Evolutionary conservation across 2,329 filamentous ascomycete species (phyloP).

Genomic region (Fusarium beomiforme): DNA sequence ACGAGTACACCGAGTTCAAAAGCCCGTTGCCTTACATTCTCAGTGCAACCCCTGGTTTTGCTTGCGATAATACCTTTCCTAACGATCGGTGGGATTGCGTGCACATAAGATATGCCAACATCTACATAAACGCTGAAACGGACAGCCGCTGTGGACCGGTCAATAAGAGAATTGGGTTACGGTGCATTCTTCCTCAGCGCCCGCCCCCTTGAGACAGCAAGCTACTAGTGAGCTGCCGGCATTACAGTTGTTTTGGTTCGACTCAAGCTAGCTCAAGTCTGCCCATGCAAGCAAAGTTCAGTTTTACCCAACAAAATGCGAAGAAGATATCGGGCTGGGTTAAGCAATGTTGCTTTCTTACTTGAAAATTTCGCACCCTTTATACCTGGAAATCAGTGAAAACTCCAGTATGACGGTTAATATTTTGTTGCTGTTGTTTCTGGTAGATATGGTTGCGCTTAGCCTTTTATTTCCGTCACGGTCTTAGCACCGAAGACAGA

Average conservation of each 20-base stretch:
- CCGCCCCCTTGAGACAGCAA: neutral
- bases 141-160: neutral
- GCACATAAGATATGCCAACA: neutral
- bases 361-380: too few species aligned
- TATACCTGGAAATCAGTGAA: too few species aligned
- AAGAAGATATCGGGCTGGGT: too few species aligned
- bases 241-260: too few species aligned
- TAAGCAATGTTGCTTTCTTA: too few species aligned
- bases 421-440: neutral
- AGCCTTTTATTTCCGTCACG: constrained; percentile 15
- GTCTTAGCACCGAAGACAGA: neutral
- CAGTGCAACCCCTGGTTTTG: too few species aligned
- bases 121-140: neutral
- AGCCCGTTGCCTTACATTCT: neutral
- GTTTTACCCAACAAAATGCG: too few species aligned
- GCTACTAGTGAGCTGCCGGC: too few species aligned
- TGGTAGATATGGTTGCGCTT: neutral
- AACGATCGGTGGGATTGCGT: neutral
- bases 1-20: neutral
- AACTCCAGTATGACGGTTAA: too few species aligned
- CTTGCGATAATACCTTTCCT: neutral
- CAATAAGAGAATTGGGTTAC: neutral
- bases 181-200: neutral
- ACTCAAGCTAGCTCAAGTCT: too few species aligned
- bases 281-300: too few species aligned